Conservation (phyloP, 2,329 filamentous ascomycete species). For the Proliferodiscus dingleyae region DNA sequence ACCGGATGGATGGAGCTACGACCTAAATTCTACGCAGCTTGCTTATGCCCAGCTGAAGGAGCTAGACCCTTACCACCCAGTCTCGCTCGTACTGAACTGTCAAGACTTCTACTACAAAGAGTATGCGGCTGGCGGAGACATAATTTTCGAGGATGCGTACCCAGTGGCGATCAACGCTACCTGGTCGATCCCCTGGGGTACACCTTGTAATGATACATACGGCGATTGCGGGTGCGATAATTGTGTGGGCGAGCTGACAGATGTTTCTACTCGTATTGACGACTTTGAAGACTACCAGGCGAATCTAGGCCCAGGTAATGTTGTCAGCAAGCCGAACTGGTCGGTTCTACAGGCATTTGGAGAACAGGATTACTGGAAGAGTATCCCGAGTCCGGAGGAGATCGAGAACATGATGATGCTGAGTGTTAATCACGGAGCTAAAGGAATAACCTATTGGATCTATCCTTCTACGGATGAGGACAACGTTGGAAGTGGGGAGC, state of each 20-base stretch:
- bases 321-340: constrained; percentile 41
- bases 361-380: constrained; percentile 41
- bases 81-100: constrained; percentile 46
- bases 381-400: constrained; percentile 41
- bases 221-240: constrained; percentile 47
- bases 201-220: constrained; percentile 45
- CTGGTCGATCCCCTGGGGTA: constrained; percentile 40
- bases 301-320: constrained; percentile 27
- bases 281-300: constrained; percentile 34
- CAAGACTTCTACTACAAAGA: constrained; percentile 44
- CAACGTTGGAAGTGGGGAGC: constrained; percentile 28
- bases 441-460: constrained; percentile 42
- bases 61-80: constrained; percentile 46
- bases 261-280: constrained; percentile 37
- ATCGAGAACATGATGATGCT: constrained; percentile 43
- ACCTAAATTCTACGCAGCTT: constrained; percentile 39
- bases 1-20: constrained; percentile 35
- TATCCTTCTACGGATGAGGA: constrained; percentile 36
- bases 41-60: constrained; percentile 39
- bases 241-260: constrained; percentile 30
- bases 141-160: constrained; percentile 45
- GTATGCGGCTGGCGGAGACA: constrained; percentile 44
- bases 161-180: constrained; percentile 43
- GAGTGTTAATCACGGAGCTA: constrained; percentile 43
- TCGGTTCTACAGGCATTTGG: constrained; percentile 46